Percentiles rank a stretch among this genome's conserved stretches.
phyloP scores from a whole-genome alignment of 768 basidiomycete genomes.

The Boletus rubropictus region DNA sequence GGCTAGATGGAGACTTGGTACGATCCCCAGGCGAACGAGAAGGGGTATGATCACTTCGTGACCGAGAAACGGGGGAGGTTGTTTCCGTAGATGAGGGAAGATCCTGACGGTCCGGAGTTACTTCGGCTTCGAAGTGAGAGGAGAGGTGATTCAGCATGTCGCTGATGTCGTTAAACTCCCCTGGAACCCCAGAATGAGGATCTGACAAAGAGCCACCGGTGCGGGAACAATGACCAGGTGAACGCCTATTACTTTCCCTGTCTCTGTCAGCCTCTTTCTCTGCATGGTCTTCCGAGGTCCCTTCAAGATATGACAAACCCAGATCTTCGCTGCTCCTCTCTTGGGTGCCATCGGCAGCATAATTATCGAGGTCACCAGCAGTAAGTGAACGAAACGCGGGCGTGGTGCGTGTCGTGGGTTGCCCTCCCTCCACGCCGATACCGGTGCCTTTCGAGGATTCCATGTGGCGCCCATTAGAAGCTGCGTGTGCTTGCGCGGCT shows the following conservation, averaged over 20 bases:
- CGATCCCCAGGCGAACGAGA: conserved; percentile 17
- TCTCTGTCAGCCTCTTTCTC: conserved; percentile 31
- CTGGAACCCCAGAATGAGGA: conserved; percentile 45
- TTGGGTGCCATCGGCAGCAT: conserved; percentile 17
- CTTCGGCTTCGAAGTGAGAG: conserved; percentile 58
- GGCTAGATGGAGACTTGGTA: conserved; percentile 35
- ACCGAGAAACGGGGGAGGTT: conserved; percentile 30
- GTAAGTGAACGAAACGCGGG: conserved; percentile 79
- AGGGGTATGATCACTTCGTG: conserved; percentile 19
- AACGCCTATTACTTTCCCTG: conserved; percentile 38
- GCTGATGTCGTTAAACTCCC: conserved; percentile 65
- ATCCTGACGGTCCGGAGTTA: conserved; percentile 38
- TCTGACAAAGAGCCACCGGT: conserved; percentile 33
- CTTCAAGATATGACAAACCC: conserved; percentile 50
- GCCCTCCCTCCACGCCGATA: conserved; percentile 41
- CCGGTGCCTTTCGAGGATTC: conserved; percentile 44
- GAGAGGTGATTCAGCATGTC: conserved; percentile 74
- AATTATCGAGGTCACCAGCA: conserved; percentile 35
- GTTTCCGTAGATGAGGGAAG: conserved; percentile 33
- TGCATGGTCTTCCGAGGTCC: conserved; percentile 15
- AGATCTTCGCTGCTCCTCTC: conserved; percentile 43
- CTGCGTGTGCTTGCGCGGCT: conserved; percentile 62
- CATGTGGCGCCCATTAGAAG: conserved; percentile 43
- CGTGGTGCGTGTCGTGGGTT: conserved; percentile 56
- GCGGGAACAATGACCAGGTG: conserved; percentile 21